Evolutionary conservation across 371 early-diverging fungal species (phyloP), one percentile per base, ranked within the genome.

Genomic region (Syncephalastrum monosporum): DNA sequence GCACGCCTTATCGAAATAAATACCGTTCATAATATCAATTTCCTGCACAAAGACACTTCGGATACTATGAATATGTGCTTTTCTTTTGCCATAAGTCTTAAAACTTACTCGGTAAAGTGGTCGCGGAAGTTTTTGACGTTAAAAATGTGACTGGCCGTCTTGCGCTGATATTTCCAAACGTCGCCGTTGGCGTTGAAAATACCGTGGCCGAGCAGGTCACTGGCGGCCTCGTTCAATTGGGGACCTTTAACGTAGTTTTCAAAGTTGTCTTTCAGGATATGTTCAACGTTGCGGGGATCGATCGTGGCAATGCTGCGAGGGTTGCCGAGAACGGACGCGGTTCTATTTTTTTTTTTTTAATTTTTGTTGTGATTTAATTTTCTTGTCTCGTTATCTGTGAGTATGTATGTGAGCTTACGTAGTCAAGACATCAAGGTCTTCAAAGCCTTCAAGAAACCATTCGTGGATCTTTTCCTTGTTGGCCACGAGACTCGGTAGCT

Each of bases 121-220:
- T 81, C 75, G 7, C 82, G 68, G 68, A 82, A 82, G 15, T 81
- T 81, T 53, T 75, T 75, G 66, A 74, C 77, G 25, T 73, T 78
- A 43, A 84, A 84, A 41, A 84, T 76, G 44, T 78, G 66, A 44
- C 74, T 68, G 2, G 84, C 81, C 12, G 69, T 66, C 42, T 77
- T 77, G 41, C 76, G 69, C 50, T 75, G 80, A 41, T 64, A 69
- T 21, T 55, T 59, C 80, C 80, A 79, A 50, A 65, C 60, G 60
- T 77, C 71, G 15, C 78, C 77, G 47, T 77, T 74, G 23, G 72
- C 72, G 45, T 71, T 71, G 24, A 77, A 77, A 14, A 77, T 77
- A 41, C 77, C 77, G 42, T 68, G 33, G 24, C 74, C 74, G 54
- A 74, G 67, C 3, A 74, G 48, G 21, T 63, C 61, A 10, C 61